Conservation (phyloP, 768 basidiomycete species). For the Leccinum aurantiacum region DNA sequence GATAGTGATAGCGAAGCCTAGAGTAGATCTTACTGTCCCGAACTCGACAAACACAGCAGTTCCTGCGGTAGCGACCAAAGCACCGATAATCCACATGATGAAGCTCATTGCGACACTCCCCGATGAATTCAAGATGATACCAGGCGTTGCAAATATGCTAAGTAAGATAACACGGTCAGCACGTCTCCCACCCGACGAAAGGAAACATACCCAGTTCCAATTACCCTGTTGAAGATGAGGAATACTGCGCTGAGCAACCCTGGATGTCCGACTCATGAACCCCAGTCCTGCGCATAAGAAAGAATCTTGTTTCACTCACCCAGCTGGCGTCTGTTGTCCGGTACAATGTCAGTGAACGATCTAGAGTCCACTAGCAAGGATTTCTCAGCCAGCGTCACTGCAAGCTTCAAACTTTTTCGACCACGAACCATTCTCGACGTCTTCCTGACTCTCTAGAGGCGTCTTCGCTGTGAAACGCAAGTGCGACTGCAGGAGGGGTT, state of each 20-base stretch:
- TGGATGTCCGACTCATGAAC: constrained; percentile 1
- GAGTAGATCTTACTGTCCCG: constrained; percentile 52
- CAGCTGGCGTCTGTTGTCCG: constrained; percentile 47
- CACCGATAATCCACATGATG: constrained; percentile 69
- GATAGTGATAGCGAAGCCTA: background rate
- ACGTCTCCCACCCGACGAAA: background rate
- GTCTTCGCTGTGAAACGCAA: background rate
- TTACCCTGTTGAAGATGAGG: constrained; percentile 75
- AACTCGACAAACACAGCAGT: constrained; percentile 75
- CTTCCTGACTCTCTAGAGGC: background rate
- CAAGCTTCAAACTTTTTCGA: background rate
- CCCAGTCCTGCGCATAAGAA: background rate
- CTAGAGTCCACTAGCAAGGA: constrained; percentile 4
- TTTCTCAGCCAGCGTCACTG: background rate
- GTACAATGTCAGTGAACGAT: constrained; percentile 43
- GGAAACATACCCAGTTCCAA: constrained; percentile 62
- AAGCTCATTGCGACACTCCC: constrained; percentile 72
- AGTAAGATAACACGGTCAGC: constrained; percentile 26
- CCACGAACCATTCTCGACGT: constrained; percentile 19
- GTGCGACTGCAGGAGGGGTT: constrained; percentile 19
- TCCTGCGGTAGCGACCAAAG: constrained; percentile 61
- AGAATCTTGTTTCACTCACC: constrained; percentile 35
- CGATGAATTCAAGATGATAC: constrained; percentile 61
- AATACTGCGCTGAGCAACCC: constrained; percentile 50
- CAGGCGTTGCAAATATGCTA: constrained; percentile 72